These are phyloP conservation scores for Barnettozyma wickerhamii DNA, from an alignment of 805 yeast species.

Conservation along the genomic window DNA sequence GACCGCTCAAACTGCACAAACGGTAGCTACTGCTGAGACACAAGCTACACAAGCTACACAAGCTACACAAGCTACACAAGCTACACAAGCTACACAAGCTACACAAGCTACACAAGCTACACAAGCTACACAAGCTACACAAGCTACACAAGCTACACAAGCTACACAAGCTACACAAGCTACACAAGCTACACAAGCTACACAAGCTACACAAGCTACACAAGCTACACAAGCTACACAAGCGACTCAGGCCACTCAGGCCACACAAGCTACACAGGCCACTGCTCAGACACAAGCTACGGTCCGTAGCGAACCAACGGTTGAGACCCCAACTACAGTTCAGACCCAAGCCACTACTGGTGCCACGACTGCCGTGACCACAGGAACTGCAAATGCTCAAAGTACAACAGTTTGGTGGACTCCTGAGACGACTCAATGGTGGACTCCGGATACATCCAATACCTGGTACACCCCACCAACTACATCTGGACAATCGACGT, in stretches of 20 bases:
- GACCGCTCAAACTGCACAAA: background rate
- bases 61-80: background rate
- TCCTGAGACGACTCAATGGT: constrained; percentile 10
- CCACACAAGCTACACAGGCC: too few relatives aligned
- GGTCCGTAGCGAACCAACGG: too few relatives aligned
- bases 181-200: background rate
- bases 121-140: background rate
- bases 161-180: background rate
- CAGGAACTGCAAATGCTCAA: too few relatives aligned
- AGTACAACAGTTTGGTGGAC: constrained; percentile 15
- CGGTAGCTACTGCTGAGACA: background rate
- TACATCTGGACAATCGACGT: background rate
- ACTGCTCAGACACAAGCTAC: too few relatives aligned
- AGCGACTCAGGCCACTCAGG: too few relatives aligned
- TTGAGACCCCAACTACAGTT: too few relatives aligned
- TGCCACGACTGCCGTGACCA: constrained; percentile 2
- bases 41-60: background rate
- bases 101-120: background rate
- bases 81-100: background rate
- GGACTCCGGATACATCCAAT: constrained; percentile 9
- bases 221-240: too few relatives aligned
- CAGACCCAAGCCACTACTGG: background rate
- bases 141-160: background rate
- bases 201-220: constrained; percentile 1
- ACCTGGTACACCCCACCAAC: constrained; percentile 2